phyloP scores from a whole-genome alignment of 371 early-diverging fungal genomes.

The Mucor circinelloides region DNA sequence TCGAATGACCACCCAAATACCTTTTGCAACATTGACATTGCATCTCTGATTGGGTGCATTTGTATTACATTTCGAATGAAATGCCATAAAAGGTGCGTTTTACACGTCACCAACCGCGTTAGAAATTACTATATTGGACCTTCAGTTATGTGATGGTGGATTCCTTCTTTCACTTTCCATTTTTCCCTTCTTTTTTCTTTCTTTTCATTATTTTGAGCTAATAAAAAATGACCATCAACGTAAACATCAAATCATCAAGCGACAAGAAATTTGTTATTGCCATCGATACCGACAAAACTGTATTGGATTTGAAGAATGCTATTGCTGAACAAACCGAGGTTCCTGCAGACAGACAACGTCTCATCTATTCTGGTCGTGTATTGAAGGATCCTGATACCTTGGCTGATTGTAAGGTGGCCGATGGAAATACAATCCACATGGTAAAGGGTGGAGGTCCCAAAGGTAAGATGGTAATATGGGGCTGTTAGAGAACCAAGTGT shows the following conservation, averaged over 20 bases:
- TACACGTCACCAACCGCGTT: constrained; percentile 2
- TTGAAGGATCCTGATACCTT: constrained; percentile 91
- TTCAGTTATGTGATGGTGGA: background rate
- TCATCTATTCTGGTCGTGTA: constrained; percentile 94
- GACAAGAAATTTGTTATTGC: constrained; percentile 77
- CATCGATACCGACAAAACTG: constrained; percentile 69
- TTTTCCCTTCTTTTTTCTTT: constrained; percentile 1
- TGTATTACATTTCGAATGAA: background rate
- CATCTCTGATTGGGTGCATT: background rate
- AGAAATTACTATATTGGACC: background rate
- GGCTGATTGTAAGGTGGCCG: constrained; percentile 77
- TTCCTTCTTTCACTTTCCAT: background rate
- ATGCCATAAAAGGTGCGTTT: background rate
- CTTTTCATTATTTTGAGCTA: background rate
- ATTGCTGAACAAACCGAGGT: constrained; percentile 72
- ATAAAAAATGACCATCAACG: constrained; percentile 40
- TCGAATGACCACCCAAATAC: background rate
- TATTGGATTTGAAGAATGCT: constrained; percentile 76
- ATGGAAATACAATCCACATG: constrained; percentile 84
- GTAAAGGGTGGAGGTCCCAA: constrained; percentile 64
- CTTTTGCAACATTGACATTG: background rate
- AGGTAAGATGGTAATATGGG: constrained; percentile 13
- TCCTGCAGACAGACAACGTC: constrained; percentile 82
- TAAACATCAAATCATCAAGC: constrained; percentile 86
- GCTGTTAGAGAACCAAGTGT: background rate